Conservation (phyloP, 2,329 filamentous ascomycete species). For the Talaromyces atroroseus region DNA sequence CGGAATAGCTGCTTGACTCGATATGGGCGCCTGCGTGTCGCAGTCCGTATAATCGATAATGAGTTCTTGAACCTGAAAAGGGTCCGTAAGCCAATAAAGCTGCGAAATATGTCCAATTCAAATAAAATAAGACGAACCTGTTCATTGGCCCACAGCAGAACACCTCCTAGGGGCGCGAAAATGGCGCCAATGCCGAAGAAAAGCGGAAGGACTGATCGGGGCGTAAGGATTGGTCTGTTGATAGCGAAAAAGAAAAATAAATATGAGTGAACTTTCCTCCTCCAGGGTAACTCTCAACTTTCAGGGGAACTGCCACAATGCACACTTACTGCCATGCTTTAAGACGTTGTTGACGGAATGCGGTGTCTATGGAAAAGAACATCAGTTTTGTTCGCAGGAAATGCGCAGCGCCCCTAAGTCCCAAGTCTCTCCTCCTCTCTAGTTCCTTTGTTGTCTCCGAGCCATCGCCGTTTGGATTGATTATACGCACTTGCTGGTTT, state of each 20-base stretch:
- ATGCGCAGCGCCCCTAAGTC: background rate
- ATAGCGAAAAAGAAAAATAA: background rate
- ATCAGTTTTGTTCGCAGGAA: background rate
- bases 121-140: constrained; percentile 49
- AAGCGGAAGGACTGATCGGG: constrained; percentile 84
- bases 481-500: constrained; percentile 72
- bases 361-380: constrained; percentile 65
- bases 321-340: constrained; percentile 91
- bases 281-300: constrained; percentile 8
- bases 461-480: background rate
- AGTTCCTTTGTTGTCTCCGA: background rate
- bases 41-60: constrained; percentile 87
- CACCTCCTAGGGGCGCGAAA: constrained; percentile 85
- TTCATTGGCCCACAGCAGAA: constrained; percentile 78
- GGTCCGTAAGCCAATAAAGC: background rate
- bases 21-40: constrained; percentile 48
- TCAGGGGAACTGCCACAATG: constrained; percentile 9
- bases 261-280: background rate
- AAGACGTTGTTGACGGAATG: constrained; percentile 91
- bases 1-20: constrained; percentile 26
- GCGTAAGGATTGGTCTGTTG: constrained; percentile 80
- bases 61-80: constrained; percentile 74
- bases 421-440: background rate
- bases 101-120: too few relatives aligned
- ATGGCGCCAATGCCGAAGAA: constrained; percentile 89